Conservation (phyloP, 768 basidiomycete genomes). For the Pulveroboletus sp. region DNA sequence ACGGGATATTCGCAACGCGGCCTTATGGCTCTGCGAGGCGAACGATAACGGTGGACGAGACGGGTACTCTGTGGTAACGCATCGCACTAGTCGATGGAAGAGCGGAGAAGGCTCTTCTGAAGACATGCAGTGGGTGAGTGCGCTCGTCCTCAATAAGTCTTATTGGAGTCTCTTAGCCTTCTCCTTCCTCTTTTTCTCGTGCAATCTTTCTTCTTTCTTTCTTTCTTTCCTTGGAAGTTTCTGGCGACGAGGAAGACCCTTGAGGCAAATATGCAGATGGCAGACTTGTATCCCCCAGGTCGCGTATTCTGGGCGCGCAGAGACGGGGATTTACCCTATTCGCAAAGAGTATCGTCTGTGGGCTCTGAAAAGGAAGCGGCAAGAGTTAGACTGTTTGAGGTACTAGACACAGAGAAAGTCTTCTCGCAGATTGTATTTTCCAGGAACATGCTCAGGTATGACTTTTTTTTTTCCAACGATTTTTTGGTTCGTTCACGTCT, state of each 20-base stretch:
- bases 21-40: constrained; percentile 76
- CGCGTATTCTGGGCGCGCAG: constrained; percentile 76
- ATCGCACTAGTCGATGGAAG: constrained; percentile 56
- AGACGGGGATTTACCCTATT: constrained; percentile 62
- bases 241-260: constrained; percentile 77
- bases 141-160: constrained; percentile 1
- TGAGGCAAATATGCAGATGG: constrained; percentile 77
- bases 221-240: constrained; percentile 43
- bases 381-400: constrained; percentile 71
- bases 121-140: constrained; percentile 48
- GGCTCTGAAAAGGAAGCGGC: constrained; percentile 30
- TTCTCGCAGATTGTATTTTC: constrained; percentile 81
- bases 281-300: constrained; percentile 71
- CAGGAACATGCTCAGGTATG: constrained; percentile 74
- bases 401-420: constrained; percentile 68
- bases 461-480: constrained; percentile 4
- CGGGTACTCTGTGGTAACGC: constrained; percentile 38
- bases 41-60: constrained; percentile 39
- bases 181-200: not conserved
- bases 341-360: constrained; percentile 26
- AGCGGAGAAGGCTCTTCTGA: constrained; percentile 51
- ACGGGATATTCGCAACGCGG: constrained; percentile 68
- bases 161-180: not conserved
- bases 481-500: constrained; percentile 2
- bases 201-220: not conserved